Evolutionary conservation across 768 basidiomycete genomes (phyloP).

Genomic region (Panus rudis): DNA sequence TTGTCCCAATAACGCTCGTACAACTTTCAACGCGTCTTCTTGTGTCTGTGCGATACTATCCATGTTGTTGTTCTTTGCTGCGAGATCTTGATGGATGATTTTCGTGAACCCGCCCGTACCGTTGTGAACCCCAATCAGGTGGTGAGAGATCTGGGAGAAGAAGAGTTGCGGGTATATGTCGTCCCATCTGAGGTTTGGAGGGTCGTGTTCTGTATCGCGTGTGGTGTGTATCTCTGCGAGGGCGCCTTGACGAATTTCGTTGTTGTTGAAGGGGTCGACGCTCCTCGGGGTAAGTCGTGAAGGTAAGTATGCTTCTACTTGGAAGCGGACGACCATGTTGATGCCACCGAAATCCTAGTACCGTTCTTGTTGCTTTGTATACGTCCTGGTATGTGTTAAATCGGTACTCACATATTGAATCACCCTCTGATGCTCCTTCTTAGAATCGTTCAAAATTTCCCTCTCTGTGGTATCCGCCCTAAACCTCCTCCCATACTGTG

Average conservation of each 20-base stretch:
- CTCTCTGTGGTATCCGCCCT: conserved; percentile 47
- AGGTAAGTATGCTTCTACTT: conserved; percentile 39
- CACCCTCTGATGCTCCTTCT: conserved; percentile 55
- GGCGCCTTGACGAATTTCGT: conserved; percentile 4
- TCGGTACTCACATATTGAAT: conserved; percentile 46
- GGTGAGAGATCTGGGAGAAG: conserved; percentile 59
- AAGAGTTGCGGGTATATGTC: conserved; percentile 61
- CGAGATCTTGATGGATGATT: conserved; percentile 30
- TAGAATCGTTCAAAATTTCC: conserved; percentile 40
- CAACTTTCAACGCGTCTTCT: conserved; percentile 26
- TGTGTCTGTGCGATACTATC: conserved; percentile 16
- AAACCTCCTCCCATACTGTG: conserved; percentile 47
- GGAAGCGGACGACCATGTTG: conserved; percentile 51
- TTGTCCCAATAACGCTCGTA: conserved; percentile 19
- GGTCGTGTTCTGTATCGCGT: conserved; percentile 3
- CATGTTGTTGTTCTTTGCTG: too few species aligned
- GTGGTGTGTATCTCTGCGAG: conserved; percentile 11
- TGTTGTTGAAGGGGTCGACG: neutral
- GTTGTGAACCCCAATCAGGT: conserved; percentile 52
- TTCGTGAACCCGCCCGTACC: conserved; percentile 46
- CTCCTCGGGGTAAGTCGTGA: neutral
- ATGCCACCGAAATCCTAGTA: conserved; percentile 50
- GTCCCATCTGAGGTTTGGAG: conserved; percentile 37
- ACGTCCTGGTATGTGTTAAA: neutral
- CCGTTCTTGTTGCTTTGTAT: neutral